Evolutionary conservation across 2,329 filamentous ascomycete species (phyloP).

Genomic region (Arthrobotrys conoides): DNA sequence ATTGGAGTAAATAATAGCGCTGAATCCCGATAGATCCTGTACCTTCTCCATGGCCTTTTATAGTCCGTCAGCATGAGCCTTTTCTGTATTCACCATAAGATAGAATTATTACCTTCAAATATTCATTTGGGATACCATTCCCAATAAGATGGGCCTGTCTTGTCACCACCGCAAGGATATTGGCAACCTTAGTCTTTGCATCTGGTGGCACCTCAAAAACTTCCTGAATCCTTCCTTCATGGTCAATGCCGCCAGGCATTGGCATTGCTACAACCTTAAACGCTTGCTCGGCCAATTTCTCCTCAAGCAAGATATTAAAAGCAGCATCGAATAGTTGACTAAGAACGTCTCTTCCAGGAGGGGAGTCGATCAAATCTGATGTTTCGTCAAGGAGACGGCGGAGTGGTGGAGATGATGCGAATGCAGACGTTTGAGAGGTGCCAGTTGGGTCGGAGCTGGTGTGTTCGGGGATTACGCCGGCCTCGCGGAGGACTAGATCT

Average conservation of each 20-base stretch:
- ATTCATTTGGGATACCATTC: constrained; percentile 80
- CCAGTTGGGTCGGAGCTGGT: constrained; percentile 66
- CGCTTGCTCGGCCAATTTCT: constrained; percentile 82
- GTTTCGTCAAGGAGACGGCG: constrained; percentile 94
- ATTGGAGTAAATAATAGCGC: constrained; percentile 89
- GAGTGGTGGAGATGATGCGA: constrained; percentile 73
- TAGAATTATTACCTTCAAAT: constrained; percentile 70
- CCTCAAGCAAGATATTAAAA: constrained; percentile 86
- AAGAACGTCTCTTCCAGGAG: constrained; percentile 87
- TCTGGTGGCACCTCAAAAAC: constrained; percentile 70
- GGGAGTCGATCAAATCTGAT: constrained; percentile 93
- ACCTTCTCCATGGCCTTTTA: constrained; percentile 80
- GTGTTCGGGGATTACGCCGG: constrained; percentile 77
- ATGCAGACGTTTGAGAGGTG: constrained; percentile 66
- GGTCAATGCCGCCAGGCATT: constrained; percentile 63
- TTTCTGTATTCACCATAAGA: constrained; percentile 61
- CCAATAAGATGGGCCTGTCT: constrained; percentile 92
- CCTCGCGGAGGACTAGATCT: constrained; percentile 85
- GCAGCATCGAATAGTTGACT: constrained; percentile 87
- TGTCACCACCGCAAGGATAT: constrained; percentile 88
- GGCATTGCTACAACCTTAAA: constrained; percentile 75
- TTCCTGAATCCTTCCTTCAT: constrained; percentile 69
- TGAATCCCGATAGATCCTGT: constrained; percentile 83
- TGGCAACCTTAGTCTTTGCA: constrained; percentile 80
- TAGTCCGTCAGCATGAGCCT: constrained; percentile 67